phyloP scores from a whole-genome alignment of 23 red algal genomes.

The Pyropia yezoensis region DNA sequence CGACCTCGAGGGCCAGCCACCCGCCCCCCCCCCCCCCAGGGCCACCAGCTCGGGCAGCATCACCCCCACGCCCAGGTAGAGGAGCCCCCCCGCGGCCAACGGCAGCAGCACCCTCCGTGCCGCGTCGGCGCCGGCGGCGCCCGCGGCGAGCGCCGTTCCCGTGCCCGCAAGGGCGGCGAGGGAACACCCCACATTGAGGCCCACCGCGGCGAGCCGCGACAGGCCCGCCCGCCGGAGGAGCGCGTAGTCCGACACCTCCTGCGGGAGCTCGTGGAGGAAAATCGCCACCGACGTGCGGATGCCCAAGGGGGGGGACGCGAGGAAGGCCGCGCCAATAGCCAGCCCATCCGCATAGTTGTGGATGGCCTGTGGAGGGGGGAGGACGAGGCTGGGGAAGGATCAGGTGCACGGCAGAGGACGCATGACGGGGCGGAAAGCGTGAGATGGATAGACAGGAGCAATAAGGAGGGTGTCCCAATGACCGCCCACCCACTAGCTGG shows the following conservation, averaged over 20 bases:
- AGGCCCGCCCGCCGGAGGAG: constrained; percentile 58
- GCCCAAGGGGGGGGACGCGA: constrained; percentile 23
- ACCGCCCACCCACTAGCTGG: too few relatives aligned
- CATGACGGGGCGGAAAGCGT: background rate
- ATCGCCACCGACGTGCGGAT: constrained; percentile 53
- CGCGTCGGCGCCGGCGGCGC: constrained; percentile 6
- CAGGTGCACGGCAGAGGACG: background rate
- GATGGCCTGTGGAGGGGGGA: constrained; percentile 74
- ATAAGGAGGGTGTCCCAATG: too few relatives aligned
- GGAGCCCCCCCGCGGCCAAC: constrained; percentile 58
- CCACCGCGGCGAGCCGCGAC: constrained; percentile 17
- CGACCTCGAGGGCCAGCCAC: too few relatives aligned
- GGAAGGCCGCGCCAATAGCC: constrained; percentile 47
- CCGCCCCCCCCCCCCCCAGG: too few relatives aligned
- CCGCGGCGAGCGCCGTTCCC: constrained; percentile 11
- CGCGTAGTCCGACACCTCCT: constrained; percentile 78
- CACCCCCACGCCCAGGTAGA: constrained; percentile 64
- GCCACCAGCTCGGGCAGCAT: constrained; percentile 51
- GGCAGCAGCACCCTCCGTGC: constrained; percentile 18
- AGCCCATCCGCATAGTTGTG: constrained; percentile 88
- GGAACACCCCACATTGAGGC: constrained; percentile 41
- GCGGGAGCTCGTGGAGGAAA: constrained; percentile 82
- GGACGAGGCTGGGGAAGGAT: background rate
- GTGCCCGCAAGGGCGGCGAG: constrained; percentile 46
- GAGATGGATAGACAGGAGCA: too few relatives aligned